These are phyloP conservation scores for Solanum lycopersicoides DNA, from an alignment of 257 asterid genomes.

Conservation along the genomic window DNA sequence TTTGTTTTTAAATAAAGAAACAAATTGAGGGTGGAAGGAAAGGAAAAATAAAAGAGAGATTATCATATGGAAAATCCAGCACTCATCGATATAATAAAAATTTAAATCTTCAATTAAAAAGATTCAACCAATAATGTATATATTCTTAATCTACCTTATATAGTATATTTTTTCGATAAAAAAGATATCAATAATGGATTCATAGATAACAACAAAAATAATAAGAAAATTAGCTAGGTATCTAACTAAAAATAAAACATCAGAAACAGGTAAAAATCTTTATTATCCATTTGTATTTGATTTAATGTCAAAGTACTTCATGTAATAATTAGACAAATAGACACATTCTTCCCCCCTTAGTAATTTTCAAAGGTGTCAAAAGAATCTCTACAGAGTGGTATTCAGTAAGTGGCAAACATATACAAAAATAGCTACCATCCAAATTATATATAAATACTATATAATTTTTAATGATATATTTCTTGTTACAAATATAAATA, in stretches of 20 bases:
- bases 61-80: not conserved
- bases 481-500: not conserved
- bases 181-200: not conserved
- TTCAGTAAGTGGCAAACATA: not conserved
- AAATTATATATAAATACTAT: not conserved
- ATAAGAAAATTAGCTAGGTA: not conserved
- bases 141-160: not conserved
- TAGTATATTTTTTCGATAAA: not conserved
- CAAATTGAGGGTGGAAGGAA: not conserved
- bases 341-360: not conserved
- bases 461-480: not conserved
- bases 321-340: not conserved
- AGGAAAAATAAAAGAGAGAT: not conserved
- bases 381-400: not conserved
- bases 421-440: not conserved
- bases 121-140: not conserved
- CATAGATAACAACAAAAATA: not conserved
- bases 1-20: not conserved
- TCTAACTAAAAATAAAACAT: not conserved
- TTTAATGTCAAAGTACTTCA: not conserved
- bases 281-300: not conserved
- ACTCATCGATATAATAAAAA: not conserved
- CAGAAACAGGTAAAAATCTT: not conserved
- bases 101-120: not conserved
- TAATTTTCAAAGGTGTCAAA: not conserved